phyloP scores from a whole-genome alignment of 768 basidiomycete genomes.

The Naematelia aurantialba region DNA sequence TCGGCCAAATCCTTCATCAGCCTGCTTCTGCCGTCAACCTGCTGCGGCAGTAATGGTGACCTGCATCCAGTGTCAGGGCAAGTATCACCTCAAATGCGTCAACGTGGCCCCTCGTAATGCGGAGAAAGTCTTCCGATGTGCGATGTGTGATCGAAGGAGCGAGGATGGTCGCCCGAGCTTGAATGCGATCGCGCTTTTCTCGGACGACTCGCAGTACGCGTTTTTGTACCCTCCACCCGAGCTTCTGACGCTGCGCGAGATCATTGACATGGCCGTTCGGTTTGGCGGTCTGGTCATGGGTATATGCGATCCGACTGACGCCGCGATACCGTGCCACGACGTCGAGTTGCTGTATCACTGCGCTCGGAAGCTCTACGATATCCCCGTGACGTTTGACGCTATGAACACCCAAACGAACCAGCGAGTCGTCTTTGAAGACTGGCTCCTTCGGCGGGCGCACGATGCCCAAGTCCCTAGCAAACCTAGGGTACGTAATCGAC shows the following conservation, averaged over 20 bases:
- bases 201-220: constrained; percentile 25
- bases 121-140: constrained; percentile 19
- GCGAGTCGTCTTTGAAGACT: constrained; percentile 27
- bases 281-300: constrained; percentile 20
- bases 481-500: constrained; percentile 14
- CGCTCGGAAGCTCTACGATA: constrained; percentile 34
- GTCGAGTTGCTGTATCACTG: constrained; percentile 21
- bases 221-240: constrained; percentile 38
- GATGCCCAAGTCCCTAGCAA: constrained; percentile 22
- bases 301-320: constrained; percentile 15
- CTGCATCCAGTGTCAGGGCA: constrained; percentile 36
- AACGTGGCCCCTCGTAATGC: constrained; percentile 22
- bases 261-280: constrained; percentile 25
- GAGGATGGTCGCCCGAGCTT: constrained; percentile 28
- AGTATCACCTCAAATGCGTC: constrained; percentile 47
- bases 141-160: constrained; percentile 23
- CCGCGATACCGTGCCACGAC: constrained; percentile 13
- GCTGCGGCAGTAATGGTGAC: constrained; percentile 34
- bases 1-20: constrained; percentile 16
- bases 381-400: constrained; percentile 32
- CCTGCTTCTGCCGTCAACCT: constrained; percentile 45
- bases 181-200: constrained; percentile 21
- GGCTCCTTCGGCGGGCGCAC: constrained; percentile 27
- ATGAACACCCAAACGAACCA: constrained; percentile 14
- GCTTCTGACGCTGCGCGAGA: constrained; percentile 15